Base-by-base conservation (phyloP, 2,329 filamentous ascomycete genomes). In the Trichoderma polysporum region DNA sequence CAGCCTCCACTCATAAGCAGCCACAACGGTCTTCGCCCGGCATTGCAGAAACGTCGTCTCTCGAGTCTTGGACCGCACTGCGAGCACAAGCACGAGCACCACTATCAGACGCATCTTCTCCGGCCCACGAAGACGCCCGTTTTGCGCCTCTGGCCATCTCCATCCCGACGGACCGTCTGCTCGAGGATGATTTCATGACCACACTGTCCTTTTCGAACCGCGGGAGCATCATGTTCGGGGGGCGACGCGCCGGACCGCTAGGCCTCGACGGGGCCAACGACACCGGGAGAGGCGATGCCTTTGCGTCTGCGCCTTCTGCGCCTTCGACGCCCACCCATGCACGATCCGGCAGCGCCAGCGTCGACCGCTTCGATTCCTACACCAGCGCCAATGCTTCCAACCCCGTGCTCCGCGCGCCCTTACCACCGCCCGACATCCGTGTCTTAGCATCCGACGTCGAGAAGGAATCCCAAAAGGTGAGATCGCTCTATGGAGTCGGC, bases 381-480 rank as follows among this genome's bases (percentile, higher is more conserved):
- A 19, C 33, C 47, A 27, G 37, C 39, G 17, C 45, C 37, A 47
- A 35, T 25, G 27, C 33, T 8, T 25, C 61, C 35, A 53, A 49
- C 54, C 31, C 49, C 9, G 33, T 45, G 56, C 47, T 54, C 45
- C 53, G 35, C 35, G 56, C 47, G 9, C 45, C 57, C 27, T 15
- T 53, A 29, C 71, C 78, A 61, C 83, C 78, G 64, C 83, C 84
- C 70, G 82, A 81, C 76, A 84, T 86, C 72, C 82, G 81, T 71
- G 76, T 87, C 74, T 79, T 86, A 76, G 80, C 84, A 72, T 79
- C 80, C 76, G 85, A 87, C 72, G 77, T 84, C 73, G 85, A 88
- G 81, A 84, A 84, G 79, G 86, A 88, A 80, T 88, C 86, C 80
- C 84, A 85, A 85, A 87, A 88, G 83, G 86, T 88, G 83, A 87